Conservation (phyloP, 129 eudicot species). For the Lonicera japonica region DNA sequence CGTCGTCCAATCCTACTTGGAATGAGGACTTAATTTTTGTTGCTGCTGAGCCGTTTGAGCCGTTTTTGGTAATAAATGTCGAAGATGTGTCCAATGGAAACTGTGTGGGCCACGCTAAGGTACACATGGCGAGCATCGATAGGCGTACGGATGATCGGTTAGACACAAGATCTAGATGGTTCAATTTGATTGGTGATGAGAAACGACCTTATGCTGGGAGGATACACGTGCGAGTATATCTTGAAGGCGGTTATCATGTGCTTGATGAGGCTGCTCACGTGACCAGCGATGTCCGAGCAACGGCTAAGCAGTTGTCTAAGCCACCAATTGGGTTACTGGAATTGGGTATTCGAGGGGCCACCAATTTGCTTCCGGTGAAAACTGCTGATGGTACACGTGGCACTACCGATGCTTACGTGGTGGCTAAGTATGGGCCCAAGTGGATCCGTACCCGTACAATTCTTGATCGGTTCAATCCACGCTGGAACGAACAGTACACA, state of each 20-base stretch:
- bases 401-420: slow-evolving; percentile 82
- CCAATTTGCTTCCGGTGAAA: slow-evolving; percentile 68
- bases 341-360: slow-evolving; percentile 80
- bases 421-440: slow-evolving; percentile 85
- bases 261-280: slow-evolving; percentile 83
- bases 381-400: slow-evolving; percentile 82
- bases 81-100: slow-evolving; percentile 67
- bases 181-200: slow-evolving; percentile 54
- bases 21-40: slow-evolving; percentile 83
- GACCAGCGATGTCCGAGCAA: slow-evolving; percentile 72
- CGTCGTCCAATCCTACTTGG: slow-evolving; percentile 72
- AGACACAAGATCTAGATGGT: slow-evolving; percentile 77
- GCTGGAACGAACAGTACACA: slow-evolving; percentile 95
- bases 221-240: slow-evolving; percentile 71
- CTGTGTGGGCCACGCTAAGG: slow-evolving; percentile 61
- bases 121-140: slow-evolving; percentile 63
- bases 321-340: slow-evolving; percentile 81
- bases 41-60: slow-evolving; percentile 98
- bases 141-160: slow-evolving; percentile 68
- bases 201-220: slow-evolving; percentile 64
- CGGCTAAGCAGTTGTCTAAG: slow-evolving; percentile 65
- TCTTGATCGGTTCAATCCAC: slow-evolving; percentile 73
- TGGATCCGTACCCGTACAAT: slow-evolving; percentile 94
- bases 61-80: slow-evolving; percentile 60
- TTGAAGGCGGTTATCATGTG: slow-evolving; percentile 98